Evolutionary conservation across 208 protist genomes (phyloP), one percentile per base, ranked within the genome.

Genomic region (Jaenimonas drosophilae): DNA sequence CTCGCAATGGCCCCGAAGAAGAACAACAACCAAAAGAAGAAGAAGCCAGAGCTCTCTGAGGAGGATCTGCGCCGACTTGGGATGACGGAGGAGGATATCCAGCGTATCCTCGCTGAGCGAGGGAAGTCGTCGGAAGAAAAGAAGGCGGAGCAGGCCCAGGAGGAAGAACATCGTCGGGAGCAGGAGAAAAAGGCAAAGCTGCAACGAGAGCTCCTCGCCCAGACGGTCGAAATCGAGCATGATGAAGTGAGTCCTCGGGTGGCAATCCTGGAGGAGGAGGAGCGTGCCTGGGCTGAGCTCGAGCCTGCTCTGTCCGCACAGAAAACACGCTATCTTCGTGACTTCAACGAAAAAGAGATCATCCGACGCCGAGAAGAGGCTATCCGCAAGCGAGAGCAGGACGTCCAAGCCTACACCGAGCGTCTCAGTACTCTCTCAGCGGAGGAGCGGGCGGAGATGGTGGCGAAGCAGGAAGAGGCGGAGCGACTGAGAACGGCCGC

Each of bases 1-100:
- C 29, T 20, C 5, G 36, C 36, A n/a, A 81, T 84, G 79, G 37
- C 75, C 27, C 75, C 69, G 1, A 83, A 79, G 49, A 82, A 77
- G 36, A 58, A 70, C 24, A 64, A 64, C 20, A 76, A 70, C 52
- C 78, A 81, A 58, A 53, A 88, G 5, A 70, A 54, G 7, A 60
- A 59, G 27, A 59, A 60, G 26, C 78, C 72, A 48, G 73, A 70
- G 49, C 54, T 83, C 45, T 70, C 72, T 9, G 66, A 68, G 48
- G 75, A 77, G 39, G 79, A 88, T 41, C 78, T 88, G 79, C 79
- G 69, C 19, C 79, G 74, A 17, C 66, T 88, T 32, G 79, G 79
- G 16, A 84, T 88, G 75, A 59, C 58, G 5, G 71, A 76, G 1
- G 72, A 82, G n/a, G 74, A 88, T 44, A 79, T 84, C 26, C 33